A percentile compares a stretch with the other conserved stretches of the same genome.
Conservation (phyloP, 2,329 filamentous ascomycete genomes). For the Fusarium pseudoanthophilum region DNA sequence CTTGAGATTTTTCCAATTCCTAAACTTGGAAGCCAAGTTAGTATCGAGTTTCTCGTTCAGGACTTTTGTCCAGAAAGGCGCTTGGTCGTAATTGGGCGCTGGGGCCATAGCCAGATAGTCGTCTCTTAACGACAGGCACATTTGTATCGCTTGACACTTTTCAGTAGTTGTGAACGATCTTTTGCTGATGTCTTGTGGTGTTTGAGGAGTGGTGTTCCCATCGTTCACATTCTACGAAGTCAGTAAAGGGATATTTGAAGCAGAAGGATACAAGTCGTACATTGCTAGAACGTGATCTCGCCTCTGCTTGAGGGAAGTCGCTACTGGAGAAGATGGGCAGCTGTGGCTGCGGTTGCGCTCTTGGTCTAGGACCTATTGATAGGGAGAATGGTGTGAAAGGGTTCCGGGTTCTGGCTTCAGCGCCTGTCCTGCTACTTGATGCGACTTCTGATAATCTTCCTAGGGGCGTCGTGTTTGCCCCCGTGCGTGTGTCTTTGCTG, state of each 20-base stretch:
- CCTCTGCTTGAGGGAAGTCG: not conserved
- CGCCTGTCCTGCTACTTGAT: too few species aligned
- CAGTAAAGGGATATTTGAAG: not conserved
- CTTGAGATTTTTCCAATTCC: not conserved
- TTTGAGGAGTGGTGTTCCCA: not conserved
- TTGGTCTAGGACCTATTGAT: not conserved
- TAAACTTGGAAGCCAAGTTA: not conserved
- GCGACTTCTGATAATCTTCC: too few species aligned
- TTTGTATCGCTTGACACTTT: not conserved
- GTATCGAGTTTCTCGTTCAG: rapidly evolving
- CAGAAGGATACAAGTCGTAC: rapidly evolving
- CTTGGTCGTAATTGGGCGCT: not conserved
- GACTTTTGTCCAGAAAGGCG: not conserved
- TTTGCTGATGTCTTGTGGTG: rapidly evolving
- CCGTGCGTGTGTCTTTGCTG: too few species aligned
- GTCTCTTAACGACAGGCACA: not conserved
- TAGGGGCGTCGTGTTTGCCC: too few species aligned
- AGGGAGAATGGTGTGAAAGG: not conserved
- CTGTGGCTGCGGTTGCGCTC: too few species aligned
- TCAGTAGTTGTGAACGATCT: rapidly evolving
- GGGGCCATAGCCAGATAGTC: not conserved
- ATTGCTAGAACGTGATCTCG: not conserved
- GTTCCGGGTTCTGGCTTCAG: not conserved
- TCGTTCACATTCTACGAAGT: not conserved
- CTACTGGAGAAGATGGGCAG: rapidly evolving